These are phyloP conservation scores for Gleditsia sinensis DNA, from an alignment of 306 rosid genomes.

Conservation along the genomic window DNA sequence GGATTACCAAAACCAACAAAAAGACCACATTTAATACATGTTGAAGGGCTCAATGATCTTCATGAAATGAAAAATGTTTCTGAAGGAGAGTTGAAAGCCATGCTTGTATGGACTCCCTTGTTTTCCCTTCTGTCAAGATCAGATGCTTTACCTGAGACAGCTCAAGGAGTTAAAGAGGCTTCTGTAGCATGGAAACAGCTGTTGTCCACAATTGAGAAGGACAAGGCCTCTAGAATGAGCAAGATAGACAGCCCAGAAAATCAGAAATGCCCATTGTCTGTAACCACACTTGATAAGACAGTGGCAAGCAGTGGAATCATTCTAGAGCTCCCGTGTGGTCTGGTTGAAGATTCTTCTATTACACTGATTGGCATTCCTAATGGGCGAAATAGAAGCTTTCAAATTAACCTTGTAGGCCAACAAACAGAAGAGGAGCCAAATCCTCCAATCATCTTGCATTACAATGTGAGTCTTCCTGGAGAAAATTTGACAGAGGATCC, in stretches of 20 bases:
- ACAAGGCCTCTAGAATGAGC: slow-evolving; percentile 50
- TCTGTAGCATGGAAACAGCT: slow-evolving; percentile 80
- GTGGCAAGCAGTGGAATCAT: slow-evolving; percentile 43
- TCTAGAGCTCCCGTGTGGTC: slow-evolving; percentile 86
- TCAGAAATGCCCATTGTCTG: slow-evolving; percentile 68
- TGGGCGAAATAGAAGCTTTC: slow-evolving; percentile 64
- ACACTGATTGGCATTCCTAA: slow-evolving; percentile 82
- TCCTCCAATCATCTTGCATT: slow-evolving; percentile 73
- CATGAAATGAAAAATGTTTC: slow-evolving; percentile 48
- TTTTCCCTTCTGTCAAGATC: slow-evolving; percentile 66
- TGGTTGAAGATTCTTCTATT: slow-evolving; percentile 80
- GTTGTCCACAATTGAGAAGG: slow-evolving; percentile 45
- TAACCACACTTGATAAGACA: slow-evolving; percentile 41
- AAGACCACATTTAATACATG: slow-evolving; percentile 53
- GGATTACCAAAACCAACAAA: slow-evolving; percentile 30
- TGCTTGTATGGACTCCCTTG: slow-evolving; percentile 75
- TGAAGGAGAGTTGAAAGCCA: slow-evolving; percentile 45
- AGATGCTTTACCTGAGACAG: slow-evolving; percentile 79
- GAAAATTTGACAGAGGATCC: slow-evolving; percentile 81
- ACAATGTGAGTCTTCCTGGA: slow-evolving; percentile 73
- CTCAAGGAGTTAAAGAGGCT: slow-evolving; percentile 91
- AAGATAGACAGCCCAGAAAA: slow-evolving; percentile 37
- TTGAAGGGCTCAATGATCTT: slow-evolving; percentile 66
- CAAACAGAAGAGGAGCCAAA: slow-evolving; percentile 53
- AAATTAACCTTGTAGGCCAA: slow-evolving; percentile 69